Evolutionary conservation across 345 rosid genomes (phyloP), one percentile per base, ranked within the genome.

Genomic region (Eucalyptus decipiens): DNA sequence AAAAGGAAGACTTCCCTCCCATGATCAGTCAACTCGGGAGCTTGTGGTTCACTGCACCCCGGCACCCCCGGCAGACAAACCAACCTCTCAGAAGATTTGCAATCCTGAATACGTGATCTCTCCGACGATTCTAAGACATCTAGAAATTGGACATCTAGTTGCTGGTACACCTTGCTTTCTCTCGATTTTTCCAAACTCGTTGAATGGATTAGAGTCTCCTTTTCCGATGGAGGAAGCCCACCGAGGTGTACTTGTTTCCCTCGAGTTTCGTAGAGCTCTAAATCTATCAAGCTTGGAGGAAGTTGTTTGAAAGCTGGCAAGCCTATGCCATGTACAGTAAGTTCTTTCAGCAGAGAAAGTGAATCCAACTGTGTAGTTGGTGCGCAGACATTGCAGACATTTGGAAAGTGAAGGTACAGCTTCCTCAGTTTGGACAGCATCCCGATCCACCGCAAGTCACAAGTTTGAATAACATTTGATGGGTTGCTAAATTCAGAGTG

Each of bases 351-450:
- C 14, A 4, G 13, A 56, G 62, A 56, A 56, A 56, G 62, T 14
- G 62, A 56, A 56, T 6, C 1, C 62, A 21, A 56, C 30, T 56
- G 2, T 24, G 28, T 19, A 24, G 62, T 56, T 24, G 62, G 28
- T 0, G 28, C 13, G 2, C 30, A 3, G 1, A 56, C 30, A 56
- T 56, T 56, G 62, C 3, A 24, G 5, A 56, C 0, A n/a, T n/a
- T n/a, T n/a, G n/a, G n/a, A n/a, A n/a, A n/a, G n/a, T n/a, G n/a
- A n/a, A n/a, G n/a, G 3, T 1, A 0, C 13, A 56, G 30, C 0
- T 24, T 56, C 2, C 30, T 56, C 28, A 56, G 0, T 56, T 23
- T 56, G 62, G 12, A 2, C 1, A n/a, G n/a, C n/a, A n/a, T 56
- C 6, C 30, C 12, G 2, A 56, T 56, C 62, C 62, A 56, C 62